These are phyloP conservation scores for Pholiota adiposa DNA, from an alignment of 1,284 basidiomycete species.

Conservation along the genomic window DNA sequence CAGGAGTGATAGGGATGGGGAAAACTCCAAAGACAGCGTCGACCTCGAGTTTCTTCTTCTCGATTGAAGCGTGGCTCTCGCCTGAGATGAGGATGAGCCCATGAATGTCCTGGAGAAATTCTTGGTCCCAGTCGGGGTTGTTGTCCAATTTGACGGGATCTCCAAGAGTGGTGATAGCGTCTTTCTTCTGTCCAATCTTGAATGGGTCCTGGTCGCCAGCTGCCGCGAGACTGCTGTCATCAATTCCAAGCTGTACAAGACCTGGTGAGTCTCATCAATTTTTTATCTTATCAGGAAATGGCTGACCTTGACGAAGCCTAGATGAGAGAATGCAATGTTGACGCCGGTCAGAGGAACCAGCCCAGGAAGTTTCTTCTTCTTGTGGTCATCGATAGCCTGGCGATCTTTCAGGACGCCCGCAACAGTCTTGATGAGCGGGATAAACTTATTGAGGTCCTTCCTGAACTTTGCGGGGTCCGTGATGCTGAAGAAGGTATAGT, in stretches of 20 bases:
- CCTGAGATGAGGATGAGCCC: constrained; percentile 40
- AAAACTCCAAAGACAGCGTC: constrained; percentile 34
- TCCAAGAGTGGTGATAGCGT: constrained; percentile 31
- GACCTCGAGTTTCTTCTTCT: constrained; percentile 32
- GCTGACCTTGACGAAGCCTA: constrained; percentile 35
- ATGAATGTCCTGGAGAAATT: constrained; percentile 39
- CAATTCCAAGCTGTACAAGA: constrained; percentile 33
- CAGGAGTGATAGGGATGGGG: constrained; percentile 17
- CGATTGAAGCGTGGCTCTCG: constrained; percentile 33
- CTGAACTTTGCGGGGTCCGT: constrained; percentile 35
- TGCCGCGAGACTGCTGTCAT: constrained; percentile 33
- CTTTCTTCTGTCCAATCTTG: constrained; percentile 33
- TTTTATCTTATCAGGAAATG: neutral
- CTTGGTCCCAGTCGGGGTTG: constrained; percentile 40
- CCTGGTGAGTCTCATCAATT: neutral
- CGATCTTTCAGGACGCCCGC: constrained; percentile 38
- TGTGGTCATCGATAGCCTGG: constrained; percentile 38
- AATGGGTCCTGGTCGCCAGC: constrained; percentile 27
- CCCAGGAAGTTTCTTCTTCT: constrained; percentile 30
- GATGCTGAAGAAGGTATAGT: constrained; percentile 46
- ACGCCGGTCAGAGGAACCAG: constrained; percentile 37
- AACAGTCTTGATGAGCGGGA: constrained; percentile 38
- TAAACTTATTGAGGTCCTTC: constrained; percentile 31
- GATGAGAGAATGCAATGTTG: constrained; percentile 43
- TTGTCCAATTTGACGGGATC: constrained; percentile 34